These are phyloP conservation scores for Fusarium brevicatenulatum DNA, from an alignment of 2,329 filamentous ascomycete genomes.

Conservation along the genomic window DNA sequence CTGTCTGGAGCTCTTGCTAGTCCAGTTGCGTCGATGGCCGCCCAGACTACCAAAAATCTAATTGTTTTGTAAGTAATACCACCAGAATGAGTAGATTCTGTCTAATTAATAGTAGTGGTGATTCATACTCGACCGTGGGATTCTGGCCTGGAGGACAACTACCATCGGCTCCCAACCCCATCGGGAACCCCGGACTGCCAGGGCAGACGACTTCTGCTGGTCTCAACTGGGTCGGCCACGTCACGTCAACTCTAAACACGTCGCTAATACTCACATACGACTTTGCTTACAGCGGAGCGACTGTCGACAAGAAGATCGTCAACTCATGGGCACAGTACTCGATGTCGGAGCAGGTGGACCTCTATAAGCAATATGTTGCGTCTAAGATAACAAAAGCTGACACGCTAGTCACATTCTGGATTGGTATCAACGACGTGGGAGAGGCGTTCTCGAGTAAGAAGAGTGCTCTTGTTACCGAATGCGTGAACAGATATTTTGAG, in stretches of 20 bases:
- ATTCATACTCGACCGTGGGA: constrained; percentile 35
- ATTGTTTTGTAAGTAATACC: constrained; percentile 13
- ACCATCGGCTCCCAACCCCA: constrained; percentile 15
- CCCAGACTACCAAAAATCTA: constrained; percentile 6
- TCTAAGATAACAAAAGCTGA: neutral
- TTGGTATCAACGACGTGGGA: constrained; percentile 37
- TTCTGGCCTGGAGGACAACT: constrained; percentile 32
- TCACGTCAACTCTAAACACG: constrained; percentile 24
- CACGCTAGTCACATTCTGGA: constrained; percentile 31
- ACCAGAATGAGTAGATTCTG: accelerated
- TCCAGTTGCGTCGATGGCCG: neutral
- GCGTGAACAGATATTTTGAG: constrained; percentile 30
- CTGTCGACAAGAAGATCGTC: constrained; percentile 34
- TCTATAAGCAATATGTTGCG: constrained; percentile 32
- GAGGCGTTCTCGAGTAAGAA: constrained; percentile 34
- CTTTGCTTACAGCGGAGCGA: constrained; percentile 36
- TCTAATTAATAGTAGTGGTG: constrained; percentile 4
- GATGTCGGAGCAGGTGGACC: constrained; percentile 28
- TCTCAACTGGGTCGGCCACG: constrained; percentile 37
- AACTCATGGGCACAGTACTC: constrained; percentile 32
- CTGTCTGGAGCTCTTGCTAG: neutral
- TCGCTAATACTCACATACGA: constrained; percentile 33
- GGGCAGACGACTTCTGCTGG: constrained; percentile 35
- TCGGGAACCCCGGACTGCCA: constrained; percentile 29
- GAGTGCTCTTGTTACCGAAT: constrained; percentile 18